phyloP scores from a whole-genome alignment of 2,329 filamentous ascomycete species.

The Bipolaris zeicola region DNA sequence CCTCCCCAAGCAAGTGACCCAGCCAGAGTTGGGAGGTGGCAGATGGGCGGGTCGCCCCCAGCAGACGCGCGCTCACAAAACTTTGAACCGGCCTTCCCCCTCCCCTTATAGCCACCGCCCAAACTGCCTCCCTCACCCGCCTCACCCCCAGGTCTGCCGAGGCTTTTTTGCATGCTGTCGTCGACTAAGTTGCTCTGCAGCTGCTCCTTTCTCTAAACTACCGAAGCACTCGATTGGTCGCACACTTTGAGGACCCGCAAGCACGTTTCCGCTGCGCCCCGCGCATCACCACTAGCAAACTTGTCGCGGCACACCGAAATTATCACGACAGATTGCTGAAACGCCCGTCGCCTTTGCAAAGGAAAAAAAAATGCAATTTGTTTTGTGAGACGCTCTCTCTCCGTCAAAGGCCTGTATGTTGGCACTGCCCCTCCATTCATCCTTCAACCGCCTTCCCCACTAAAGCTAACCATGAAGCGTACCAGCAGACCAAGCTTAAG shows the following conservation, averaged over 20 bases:
- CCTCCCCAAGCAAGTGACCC: slow-evolving; percentile 14
- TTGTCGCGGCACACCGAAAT: slow-evolving; percentile 31
- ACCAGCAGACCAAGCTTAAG: slow-evolving; percentile 38
- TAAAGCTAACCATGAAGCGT: slow-evolving; percentile 42
- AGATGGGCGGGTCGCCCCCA: slow-evolving; percentile 11
- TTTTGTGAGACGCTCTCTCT: slow-evolving; percentile 41
- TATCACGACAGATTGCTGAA: slow-evolving; percentile 20
- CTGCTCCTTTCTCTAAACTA: slow-evolving; percentile 20
- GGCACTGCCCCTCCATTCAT: slow-evolving; percentile 27
- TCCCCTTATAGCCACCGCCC: slow-evolving; percentile 10
- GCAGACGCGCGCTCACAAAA: slow-evolving; percentile 24
- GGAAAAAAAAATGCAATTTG: slow-evolving; percentile 30
- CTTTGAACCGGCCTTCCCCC: slow-evolving; percentile 13
- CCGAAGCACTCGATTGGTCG: slow-evolving; percentile 23
- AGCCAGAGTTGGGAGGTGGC: slow-evolving; percentile 12
- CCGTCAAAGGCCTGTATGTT: slow-evolving; percentile 41
- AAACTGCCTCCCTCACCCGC: slow-evolving; percentile 1
- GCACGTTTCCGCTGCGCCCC: slow-evolving; percentile 32
- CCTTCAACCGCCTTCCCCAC: slow-evolving; percentile 27
- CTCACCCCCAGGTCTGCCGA: slow-evolving; percentile 16
- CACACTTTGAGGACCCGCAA: slow-evolving; percentile 22
- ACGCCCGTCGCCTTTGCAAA: slow-evolving; percentile 7
- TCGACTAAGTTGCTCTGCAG: slow-evolving; percentile 35
- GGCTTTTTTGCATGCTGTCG: slow-evolving; percentile 16
- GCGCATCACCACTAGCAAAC: slow-evolving; percentile 44